Evolutionary conservation across 2,329 filamentous ascomycete genomes (phyloP).

Genomic region (Colletotrichum sp.): DNA sequence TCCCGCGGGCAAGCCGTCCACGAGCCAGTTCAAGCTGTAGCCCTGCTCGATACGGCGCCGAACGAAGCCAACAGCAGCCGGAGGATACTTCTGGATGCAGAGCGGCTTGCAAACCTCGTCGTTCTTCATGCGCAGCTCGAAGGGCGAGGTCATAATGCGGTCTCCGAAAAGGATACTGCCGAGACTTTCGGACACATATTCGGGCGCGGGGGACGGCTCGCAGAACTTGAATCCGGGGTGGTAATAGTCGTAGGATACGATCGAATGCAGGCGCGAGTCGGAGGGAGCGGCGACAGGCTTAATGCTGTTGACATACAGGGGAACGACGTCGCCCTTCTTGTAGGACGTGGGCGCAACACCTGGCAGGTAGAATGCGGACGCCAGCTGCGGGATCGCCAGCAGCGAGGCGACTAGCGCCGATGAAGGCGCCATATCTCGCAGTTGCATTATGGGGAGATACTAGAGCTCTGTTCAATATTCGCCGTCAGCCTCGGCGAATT

Average conservation of each 20-base stretch:
- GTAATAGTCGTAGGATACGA: constrained; percentile 97
- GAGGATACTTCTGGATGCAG: constrained; percentile 71
- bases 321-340: constrained; percentile 77
- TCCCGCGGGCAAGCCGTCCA: constrained; percentile 91
- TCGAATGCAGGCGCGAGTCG: constrained; percentile 86
- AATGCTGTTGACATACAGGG: constrained; percentile 90
- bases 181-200: constrained; percentile 85
- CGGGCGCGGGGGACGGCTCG: constrained; percentile 74
- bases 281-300: constrained; percentile 80
- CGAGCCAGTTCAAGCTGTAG: constrained; percentile 94
- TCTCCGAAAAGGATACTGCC: constrained; percentile 98
- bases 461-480: neutral
- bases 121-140: constrained; percentile 82
- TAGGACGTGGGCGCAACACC: constrained; percentile 96
- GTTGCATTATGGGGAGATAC: constrained; percentile 43
- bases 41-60: constrained; percentile 82
- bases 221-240: constrained; percentile 89
- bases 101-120: constrained; percentile 89
- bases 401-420: constrained; percentile 56
- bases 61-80: constrained; percentile 75
- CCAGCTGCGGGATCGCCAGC: constrained; percentile 56
- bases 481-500: neutral
- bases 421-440: constrained; percentile 48
- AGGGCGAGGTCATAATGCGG: constrained; percentile 95
- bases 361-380: constrained; percentile 89